Evolutionary conservation across 2,329 filamentous ascomycete species (phyloP), one percentile per base, ranked within the genome.

Genomic region (Aspergillus brunneoviolaceus): DNA sequence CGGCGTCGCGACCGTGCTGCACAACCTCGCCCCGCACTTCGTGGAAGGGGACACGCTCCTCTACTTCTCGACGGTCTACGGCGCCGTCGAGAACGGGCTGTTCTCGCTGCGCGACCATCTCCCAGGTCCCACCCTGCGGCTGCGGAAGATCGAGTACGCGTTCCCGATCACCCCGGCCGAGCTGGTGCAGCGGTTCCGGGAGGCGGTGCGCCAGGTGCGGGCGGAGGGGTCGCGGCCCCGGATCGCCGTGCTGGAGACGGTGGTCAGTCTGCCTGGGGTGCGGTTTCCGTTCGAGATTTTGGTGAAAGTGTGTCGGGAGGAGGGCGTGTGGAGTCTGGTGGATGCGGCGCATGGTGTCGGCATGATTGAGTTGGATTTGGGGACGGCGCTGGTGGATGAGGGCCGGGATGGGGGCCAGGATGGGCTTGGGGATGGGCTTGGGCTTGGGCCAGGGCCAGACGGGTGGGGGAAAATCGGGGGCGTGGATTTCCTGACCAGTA

Each of bases 271-370:
- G 23, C 94, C 94, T 0, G 93, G 91, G 0, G 83, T 96, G 0
- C 79, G 87, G 2, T 86, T 96, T 67, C 94, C 94, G 0, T 96
- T 90, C 76, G 87, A 93, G 1, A 76, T 96, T 59, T 21, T 21
- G 21, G 82, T 84, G 1, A 73, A 75, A 7, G 81, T 84, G 0
- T 96, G 92, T 73, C 83, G 81, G 49, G 83, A 88, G 59, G 79
- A 88, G 25, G 85, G 84, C 0, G 79, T 97, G 3, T 71, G 94
- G 57, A 92, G 89, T 67, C 79, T 91, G 21, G 80, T 97, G 42
- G 94, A 98, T 72, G 93, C 86, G 16, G 94, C 94, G 0, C 94
- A 98, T 75, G 89, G 89, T 1, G 78, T 96, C 25, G 94, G 94
- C 2, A 89, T 95, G 75, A 82, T 96, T 7, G 80, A 84, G 1